Evolutionary conservation across 2,329 filamentous ascomycete species (phyloP).

Genomic region (Bipolaris oryzae): DNA sequence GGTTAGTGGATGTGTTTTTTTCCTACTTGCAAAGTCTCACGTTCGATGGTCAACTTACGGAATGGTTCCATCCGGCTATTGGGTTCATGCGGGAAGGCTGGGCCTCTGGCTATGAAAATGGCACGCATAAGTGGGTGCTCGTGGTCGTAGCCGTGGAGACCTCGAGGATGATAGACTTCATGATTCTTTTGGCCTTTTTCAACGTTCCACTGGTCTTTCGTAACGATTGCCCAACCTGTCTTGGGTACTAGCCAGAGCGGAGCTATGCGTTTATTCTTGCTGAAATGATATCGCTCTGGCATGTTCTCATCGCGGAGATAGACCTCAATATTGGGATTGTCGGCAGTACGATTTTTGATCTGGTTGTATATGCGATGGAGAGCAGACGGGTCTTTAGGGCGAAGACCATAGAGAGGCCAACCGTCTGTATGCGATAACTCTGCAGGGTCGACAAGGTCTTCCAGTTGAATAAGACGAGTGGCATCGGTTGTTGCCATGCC

Average conservation of each 20-base stretch:
- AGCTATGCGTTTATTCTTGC: conserved; percentile 84
- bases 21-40: not conserved
- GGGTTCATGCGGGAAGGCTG: conserved; percentile 84
- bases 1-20: conserved; percentile 18
- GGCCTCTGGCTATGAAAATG: conserved; percentile 90
- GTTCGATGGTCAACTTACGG: conserved; percentile 64
- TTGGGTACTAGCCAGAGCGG: conserved; percentile 94
- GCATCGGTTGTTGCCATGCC: conserved; percentile 95
- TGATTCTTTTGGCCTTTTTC: conserved; percentile 68
- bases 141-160: conserved; percentile 93
- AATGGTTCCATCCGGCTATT: conserved; percentile 82
- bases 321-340: conserved; percentile 77
- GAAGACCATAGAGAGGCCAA: conserved; percentile 90
- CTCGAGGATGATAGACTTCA: conserved; percentile 75
- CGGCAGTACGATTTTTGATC: conserved; percentile 59
- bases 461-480: conserved; percentile 81
- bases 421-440: conserved; percentile 87
- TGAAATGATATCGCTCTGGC: conserved; percentile 92
- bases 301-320: conserved; percentile 87
- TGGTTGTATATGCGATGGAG: conserved; percentile 70
- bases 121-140: conserved; percentile 95
- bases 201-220: conserved; percentile 78
- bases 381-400: conserved; percentile 73
- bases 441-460: conserved; percentile 80
- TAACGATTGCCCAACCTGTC: conserved; percentile 90